These are phyloP conservation scores for Wallacemonas rigidus DNA, from an alignment of 208 protist species.

Conservation along the genomic window DNA sequence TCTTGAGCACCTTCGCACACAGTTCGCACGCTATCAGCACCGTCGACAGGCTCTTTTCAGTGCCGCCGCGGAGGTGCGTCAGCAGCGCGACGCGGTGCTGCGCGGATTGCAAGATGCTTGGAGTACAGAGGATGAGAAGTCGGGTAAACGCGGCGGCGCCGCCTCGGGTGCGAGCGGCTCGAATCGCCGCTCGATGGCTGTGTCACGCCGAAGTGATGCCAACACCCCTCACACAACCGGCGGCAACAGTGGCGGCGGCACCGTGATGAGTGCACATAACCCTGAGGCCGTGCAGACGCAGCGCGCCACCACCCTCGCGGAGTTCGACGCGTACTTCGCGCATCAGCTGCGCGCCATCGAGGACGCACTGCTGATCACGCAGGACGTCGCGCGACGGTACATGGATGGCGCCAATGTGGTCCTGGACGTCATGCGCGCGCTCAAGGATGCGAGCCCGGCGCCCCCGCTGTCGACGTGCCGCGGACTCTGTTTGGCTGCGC, in stretches of 20 bases:
- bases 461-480: conserved; percentile 46
- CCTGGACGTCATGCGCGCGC: conserved; percentile 48
- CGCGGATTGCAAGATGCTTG: conserved; percentile 45
- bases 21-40: conserved; percentile 65
- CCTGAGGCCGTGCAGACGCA: conserved; percentile 25
- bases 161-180: conserved; percentile 20
- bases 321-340: conserved; percentile 26
- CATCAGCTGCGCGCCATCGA: conserved; percentile 24
- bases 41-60: conserved; percentile 53
- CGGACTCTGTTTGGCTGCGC: conserved; percentile 68
- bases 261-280: not conserved
- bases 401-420: conserved; percentile 73
- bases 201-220: conserved; percentile 1
- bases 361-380: conserved; percentile 29
- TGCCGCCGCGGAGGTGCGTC: conserved; percentile 31
- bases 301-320: conserved; percentile 18
- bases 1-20: conserved; percentile 63
- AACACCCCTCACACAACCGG: conserved; percentile 6
- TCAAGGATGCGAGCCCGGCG: conserved; percentile 41
- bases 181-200: conserved; percentile 8
- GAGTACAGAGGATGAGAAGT: conserved; percentile 59
- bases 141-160: conserved; percentile 24
- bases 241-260: not conserved
- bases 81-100: conserved; percentile 43
- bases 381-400: conserved; percentile 54